Base-by-base conservation (phyloP, 768 basidiomycete genomes). In the Termitomyces sp. region DNA sequence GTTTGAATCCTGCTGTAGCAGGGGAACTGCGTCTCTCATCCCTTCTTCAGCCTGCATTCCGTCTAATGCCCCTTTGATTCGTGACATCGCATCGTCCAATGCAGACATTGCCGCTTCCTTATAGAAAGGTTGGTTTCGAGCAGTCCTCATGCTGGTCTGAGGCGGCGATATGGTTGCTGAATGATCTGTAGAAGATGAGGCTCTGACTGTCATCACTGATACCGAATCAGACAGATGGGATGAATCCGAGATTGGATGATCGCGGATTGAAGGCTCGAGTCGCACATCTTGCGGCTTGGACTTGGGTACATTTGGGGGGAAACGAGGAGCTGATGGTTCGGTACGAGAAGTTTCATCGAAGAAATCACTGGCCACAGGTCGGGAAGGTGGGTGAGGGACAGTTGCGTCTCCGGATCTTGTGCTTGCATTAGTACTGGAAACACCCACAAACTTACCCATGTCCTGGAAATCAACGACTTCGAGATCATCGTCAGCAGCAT, bases 381-480 rank as follows among this genome's bases (percentile, higher is more conserved):
- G 75, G 10, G 75, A 58, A 22, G 74, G 64, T 22, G 74, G 73
- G 20, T n/a, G 26, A 18, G 51, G 51, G 20, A 57, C 48, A 24
- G 47, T 63, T 41, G 63, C 48, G 24, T 68, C 58, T 57, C 65
- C 60, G 22, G 68, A 58, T 28, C 65, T 54, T 28, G 62, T 51
- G 47, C 62, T 49, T 42, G 69, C 55, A 28, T 60, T 64, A 57
- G 56, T 53, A 36, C 69, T 68, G 20, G 75, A 49, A 48, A 72
- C 72, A 29, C 81, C 84, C 12, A 88, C 76, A 58, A 92, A 82
- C 71, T 83, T 86, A 44, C 77, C 87, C 68, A 92, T 76, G 48
- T 93, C 90, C 2, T 81, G 81, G 62, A 91, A 93, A 65, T 92
- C 90, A 7, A 93, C 81, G n/a, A 88, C 81, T 64, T 92, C 90